A percentile compares a stretch with the other conserved stretches of the same genome.
Evolutionary conservation across 2,329 filamentous ascomycete species (phyloP).

Genomic region (Amphichorda felina): DNA sequence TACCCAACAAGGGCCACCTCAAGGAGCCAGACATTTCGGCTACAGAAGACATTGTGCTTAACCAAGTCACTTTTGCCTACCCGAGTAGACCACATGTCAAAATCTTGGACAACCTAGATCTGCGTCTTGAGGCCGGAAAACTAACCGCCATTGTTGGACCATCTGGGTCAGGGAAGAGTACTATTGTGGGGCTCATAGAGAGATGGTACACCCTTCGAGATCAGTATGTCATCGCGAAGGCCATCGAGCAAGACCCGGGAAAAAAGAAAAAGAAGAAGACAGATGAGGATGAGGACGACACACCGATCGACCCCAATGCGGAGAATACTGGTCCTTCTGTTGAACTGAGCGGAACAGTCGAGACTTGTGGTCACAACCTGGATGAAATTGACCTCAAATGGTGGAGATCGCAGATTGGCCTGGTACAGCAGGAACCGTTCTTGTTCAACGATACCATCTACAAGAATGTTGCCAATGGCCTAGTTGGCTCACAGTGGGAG

Average conservation of each 20-base stretch:
- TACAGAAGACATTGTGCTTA: slow-evolving; percentile 32
- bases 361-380: slow-evolving; percentile 40
- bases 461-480: slow-evolving; percentile 49
- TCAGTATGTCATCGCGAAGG: slow-evolving; percentile 37
- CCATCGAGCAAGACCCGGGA: slow-evolving; percentile 33
- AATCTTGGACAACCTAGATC: slow-evolving; percentile 46
- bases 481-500: slow-evolving; percentile 40
- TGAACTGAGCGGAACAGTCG: slow-evolving; percentile 32
- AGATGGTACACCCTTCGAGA: slow-evolving; percentile 56
- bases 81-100: slow-evolving; percentile 53
- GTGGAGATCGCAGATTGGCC: slow-evolving; percentile 50
- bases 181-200: slow-evolving; percentile 59
- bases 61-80: slow-evolving; percentile 61
- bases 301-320: slow-evolving; percentile 12
- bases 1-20: slow-evolving; percentile 20
- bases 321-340: slow-evolving; percentile 29
- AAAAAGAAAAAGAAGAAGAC: slow-evolving; percentile 26
- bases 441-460: slow-evolving; percentile 56
- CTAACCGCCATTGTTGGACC: slow-evolving; percentile 64
- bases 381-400: slow-evolving; percentile 49
- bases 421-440: slow-evolving; percentile 59
- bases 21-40: slow-evolving; percentile 24
- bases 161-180: slow-evolving; percentile 64
- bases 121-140: slow-evolving; percentile 50
- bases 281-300: slow-evolving; percentile 16